Percentiles rank a stretch among this genome's conserved stretches.
Evolutionary conservation across 2,329 filamentous ascomycete genomes (phyloP).

Genomic region (Sphaerostilbella broomeana): DNA sequence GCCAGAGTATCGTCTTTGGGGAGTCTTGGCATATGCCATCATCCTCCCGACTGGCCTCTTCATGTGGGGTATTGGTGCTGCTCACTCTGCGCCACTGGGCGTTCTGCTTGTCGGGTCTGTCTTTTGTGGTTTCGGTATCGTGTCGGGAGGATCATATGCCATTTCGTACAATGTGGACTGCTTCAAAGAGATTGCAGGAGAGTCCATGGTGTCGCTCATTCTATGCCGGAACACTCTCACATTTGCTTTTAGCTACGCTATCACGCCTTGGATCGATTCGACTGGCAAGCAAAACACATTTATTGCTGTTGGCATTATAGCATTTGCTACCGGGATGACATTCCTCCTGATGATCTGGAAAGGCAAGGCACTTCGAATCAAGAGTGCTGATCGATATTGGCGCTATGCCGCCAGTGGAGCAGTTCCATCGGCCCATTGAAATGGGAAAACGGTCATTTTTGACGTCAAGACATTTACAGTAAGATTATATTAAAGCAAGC

Average conservation of each 20-base stretch:
- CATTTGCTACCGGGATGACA: slow-evolving; percentile 20
- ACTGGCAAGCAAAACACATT: slow-evolving; percentile 29
- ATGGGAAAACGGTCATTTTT: no score
- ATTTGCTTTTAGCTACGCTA: slow-evolving; percentile 21
- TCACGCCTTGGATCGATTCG: slow-evolving; percentile 29
- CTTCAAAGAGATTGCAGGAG: slow-evolving; percentile 29
- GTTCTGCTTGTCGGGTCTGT: slow-evolving; percentile 29
- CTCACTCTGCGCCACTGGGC: slow-evolving; percentile 27
- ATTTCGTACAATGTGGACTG: slow-evolving; percentile 30
- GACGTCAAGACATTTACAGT: no score
- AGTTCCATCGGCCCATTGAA: no score
- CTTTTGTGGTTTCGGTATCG: slow-evolving; percentile 24
- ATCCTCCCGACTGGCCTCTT: slow-evolving; percentile 37
- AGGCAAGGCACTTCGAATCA: slow-evolving; percentile 22
- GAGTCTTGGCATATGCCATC: slow-evolving; percentile 26
- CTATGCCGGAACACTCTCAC: slow-evolving; percentile 23
- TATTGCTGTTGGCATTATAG: slow-evolving; percentile 25
- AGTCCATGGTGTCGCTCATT: slow-evolving; percentile 23
- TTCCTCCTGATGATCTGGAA: slow-evolving; percentile 23
- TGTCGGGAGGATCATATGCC: slow-evolving; percentile 22
- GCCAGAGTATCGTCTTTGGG: slow-evolving; percentile 30
- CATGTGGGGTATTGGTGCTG: slow-evolving; percentile 41
- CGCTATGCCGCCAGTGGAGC: slow-evolving; percentile 11
- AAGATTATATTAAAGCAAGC: no score
- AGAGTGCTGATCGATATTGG: slow-evolving; percentile 12